Base-by-base conservation (phyloP, 768 basidiomycete species). In the Pleurotus giganteus region DNA sequence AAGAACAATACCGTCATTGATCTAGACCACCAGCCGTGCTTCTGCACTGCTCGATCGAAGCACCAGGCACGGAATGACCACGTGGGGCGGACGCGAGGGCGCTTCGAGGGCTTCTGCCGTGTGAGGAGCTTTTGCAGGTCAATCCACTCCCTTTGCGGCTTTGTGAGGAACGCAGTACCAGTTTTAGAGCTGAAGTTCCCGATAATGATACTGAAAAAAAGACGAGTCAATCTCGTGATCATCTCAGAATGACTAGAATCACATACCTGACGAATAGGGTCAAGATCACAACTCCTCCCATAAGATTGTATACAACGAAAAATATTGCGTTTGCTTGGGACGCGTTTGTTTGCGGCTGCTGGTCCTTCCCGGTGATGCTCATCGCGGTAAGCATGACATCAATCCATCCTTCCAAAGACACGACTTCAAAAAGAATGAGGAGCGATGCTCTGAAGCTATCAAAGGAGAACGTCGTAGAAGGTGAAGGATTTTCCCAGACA, bases 341-440 rank as follows among this genome's bases (percentile, higher is more conserved):
- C 1, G 79, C 82, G 58, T 95, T 89, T 36, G 71, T 77, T 56
- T 79, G 70, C 0, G 93, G 91, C 65, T 97, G 94, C 53, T 70
- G 70, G 26, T 84, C 83, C 19, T 59, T 65, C 4, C 88, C 91
- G 1, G 82, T 86, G 59, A 97, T 88, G 58, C 85, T 83, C 68
- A 89, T 89, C 1, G 87, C 88, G 23, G 86, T 79, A 32, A 70
- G 72, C 88, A 97, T 89, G 47, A 94, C 96, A 65, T 95, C 92
- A n/a, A 91, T 81, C 96, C 95, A 98, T 2, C 96, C 96, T 71
- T 96, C 94, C 46, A 97, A 73, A 0, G 94, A 96, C 21, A 98
- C 92, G 60, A 96, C 94, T 71, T 98, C 96, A 63, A 97, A 98
- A 1, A 98, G 79, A 63, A 98, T 97, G 51, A 98, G 79, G 36